Conservation (phyloP, 192 early-diverging fungal genomes). For the Cladochytrium replicatum region DNA sequence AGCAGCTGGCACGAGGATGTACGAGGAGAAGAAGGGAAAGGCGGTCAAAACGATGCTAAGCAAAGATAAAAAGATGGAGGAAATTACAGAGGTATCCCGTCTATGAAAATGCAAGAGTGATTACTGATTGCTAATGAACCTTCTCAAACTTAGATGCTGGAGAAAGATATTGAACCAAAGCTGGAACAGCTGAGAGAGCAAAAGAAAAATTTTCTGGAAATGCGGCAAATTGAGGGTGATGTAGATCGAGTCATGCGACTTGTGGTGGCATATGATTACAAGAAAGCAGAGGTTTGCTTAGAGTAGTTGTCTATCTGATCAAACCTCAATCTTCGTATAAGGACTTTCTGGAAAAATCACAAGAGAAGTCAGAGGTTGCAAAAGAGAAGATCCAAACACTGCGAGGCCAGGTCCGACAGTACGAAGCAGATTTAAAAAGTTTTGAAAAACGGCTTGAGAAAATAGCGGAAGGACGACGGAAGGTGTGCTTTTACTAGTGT, state of each 20-base stretch:
- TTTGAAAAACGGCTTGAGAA: slow-evolving; percentile 50
- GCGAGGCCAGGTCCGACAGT: too few species aligned
- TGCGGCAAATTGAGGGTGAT: slow-evolving; percentile 84
- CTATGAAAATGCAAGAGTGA: not conserved
- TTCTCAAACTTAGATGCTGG: slow-evolving; percentile 47
- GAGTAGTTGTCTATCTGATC: not conserved
- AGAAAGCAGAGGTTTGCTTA: slow-evolving; percentile 51
- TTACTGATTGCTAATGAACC: slow-evolving; percentile 3
- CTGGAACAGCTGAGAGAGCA: slow-evolving; percentile 79
- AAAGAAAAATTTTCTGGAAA: slow-evolving; percentile 84
- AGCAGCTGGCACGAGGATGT: slow-evolving; percentile 97
- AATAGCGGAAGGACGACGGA: slow-evolving; percentile 26
- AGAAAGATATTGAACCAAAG: slow-evolving; percentile 86
- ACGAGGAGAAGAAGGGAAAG: slow-evolving; percentile 94
- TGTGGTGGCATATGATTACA: slow-evolving; percentile 77
- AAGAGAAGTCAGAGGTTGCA: slow-evolving; percentile 22
- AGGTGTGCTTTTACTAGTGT: slow-evolving; percentile 1
- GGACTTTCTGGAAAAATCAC: slow-evolving; percentile 25
- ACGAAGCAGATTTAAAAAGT: slow-evolving; percentile 53
- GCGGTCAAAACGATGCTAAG: slow-evolving; percentile 88
- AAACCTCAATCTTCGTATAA: too few species aligned
- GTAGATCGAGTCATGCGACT: slow-evolving; percentile 73
- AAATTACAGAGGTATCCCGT: slow-evolving; percentile 58
- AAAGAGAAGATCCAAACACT: slow-evolving; percentile 28
- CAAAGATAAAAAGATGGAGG: slow-evolving; percentile 91